Conservation (phyloP, 2,329 filamentous ascomycete species). For the Phialemoniopsis sp. region DNA sequence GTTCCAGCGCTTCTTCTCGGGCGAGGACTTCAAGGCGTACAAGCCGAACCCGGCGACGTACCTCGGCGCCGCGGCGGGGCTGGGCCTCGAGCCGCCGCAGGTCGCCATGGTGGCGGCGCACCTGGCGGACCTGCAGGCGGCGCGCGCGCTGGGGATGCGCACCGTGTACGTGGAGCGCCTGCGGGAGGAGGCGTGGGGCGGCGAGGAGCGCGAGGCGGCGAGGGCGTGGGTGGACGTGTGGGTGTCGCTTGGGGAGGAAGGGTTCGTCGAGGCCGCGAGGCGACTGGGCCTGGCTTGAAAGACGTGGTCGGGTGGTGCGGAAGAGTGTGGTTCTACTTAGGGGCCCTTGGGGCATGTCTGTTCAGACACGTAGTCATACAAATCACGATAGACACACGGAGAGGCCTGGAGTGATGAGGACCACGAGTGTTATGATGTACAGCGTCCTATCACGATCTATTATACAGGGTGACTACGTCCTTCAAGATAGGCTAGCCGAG, state of each 20-base stretch:
- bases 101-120: constrained; percentile 79
- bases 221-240: constrained; percentile 64
- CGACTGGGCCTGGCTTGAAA: constrained; percentile 4
- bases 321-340: no score
- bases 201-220: constrained; percentile 41
- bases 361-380: no score
- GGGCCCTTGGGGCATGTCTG: no score
- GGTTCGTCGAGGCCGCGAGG: constrained; percentile 45
- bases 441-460: no score
- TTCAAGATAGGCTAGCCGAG: no score
- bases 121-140: constrained; percentile 63
- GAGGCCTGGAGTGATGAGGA: no score
- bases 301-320: no score
- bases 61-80: constrained; percentile 56
- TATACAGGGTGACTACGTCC: no score
- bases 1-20: constrained; percentile 65
- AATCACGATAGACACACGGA: no score
- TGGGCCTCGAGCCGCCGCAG: constrained; percentile 53
- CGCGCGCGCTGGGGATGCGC: constrained; percentile 58
- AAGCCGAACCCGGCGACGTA: constrained; percentile 70
- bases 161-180: constrained; percentile 72
- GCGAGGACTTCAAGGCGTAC: constrained; percentile 69
- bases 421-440: no score
- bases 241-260: constrained; percentile 46
- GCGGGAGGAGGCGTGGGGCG: constrained; percentile 59